Evolutionary conservation across 371 early-diverging fungal species (phyloP), one percentile per base, ranked within the genome.

Genomic region (Actinomortierella ambigua): DNA sequence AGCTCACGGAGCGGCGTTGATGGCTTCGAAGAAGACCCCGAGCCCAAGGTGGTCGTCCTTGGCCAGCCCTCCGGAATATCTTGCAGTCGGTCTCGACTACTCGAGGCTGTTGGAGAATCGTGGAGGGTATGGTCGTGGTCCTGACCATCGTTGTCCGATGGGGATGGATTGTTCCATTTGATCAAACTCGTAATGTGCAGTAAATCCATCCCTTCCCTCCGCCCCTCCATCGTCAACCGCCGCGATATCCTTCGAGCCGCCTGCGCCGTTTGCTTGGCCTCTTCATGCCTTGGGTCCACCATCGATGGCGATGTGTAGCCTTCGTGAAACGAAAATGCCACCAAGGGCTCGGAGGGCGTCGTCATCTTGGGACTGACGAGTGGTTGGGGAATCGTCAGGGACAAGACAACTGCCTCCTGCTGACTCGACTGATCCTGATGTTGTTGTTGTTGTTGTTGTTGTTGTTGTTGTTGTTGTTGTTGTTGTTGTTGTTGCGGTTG

Each of bases 161-260:
- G 51, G 63, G 42, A n/a, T n/a, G 34, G 34, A 11, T 34, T 34
- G 34, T 34, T 34, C 58, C 68, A 59, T 48, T 55, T 62, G 27
- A 68, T 55, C 18, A 55, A 24, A 2, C 59, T 48, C 5, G 51
- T 20, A 18, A 68, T 57, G 18, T 68, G 62, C 28, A 83, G 77
- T 27, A 77, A 56, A 26, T 83, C 82, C 15, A 83, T 59, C 18
- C 79, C 83, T 29, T 75, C 78, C 1, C 80, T 77, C 7, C 68
- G 68, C 0, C 68, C 68, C 22, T 68, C 68, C 68, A 68, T 68
- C 0, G 68, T 68, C 24, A 63, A 52, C 5, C 68, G 63, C 5
- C 68, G 58, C 15, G 68, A 68, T 18, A 82, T 80, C 1, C 68
- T 57, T 0, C 75, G 68, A 9, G 80, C 79, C 27, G 80, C 75